Percentiles rank a stretch among this genome's conserved stretches.
Evolutionary conservation across 345 rosid species (phyloP).

Genomic region (Mercurialis annua): DNA sequence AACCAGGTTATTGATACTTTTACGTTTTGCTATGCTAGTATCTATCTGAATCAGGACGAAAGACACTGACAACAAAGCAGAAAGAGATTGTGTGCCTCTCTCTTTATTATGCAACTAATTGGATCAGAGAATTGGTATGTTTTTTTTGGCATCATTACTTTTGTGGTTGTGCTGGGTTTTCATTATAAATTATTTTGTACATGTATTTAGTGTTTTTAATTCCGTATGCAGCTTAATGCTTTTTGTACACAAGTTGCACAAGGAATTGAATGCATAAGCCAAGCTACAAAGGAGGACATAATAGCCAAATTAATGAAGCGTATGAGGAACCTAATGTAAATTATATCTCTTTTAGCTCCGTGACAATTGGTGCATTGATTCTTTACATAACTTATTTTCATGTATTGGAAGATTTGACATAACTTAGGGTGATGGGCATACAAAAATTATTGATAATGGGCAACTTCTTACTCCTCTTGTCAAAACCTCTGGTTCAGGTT

Average conservation of each 20-base stretch:
- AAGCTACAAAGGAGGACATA: constrained; percentile 56
- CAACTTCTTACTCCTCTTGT: too few species aligned
- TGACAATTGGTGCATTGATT: constrained; percentile 8
- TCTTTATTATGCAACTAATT: constrained; percentile 68
- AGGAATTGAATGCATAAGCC: constrained; percentile 51
- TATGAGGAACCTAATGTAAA: constrained; percentile 72
- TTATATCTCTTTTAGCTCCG: constrained; percentile 19
- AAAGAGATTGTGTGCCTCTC: constrained; percentile 56
- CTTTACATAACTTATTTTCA: constrained; percentile 15
- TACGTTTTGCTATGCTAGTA: constrained; percentile 48
- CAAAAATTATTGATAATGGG: too few species aligned
- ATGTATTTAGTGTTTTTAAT: constrained; percentile 20
- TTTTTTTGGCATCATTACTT: constrained; percentile 14
- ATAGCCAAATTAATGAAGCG: constrained; percentile 64
- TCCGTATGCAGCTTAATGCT: constrained; percentile 63
- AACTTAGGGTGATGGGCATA: too few species aligned
- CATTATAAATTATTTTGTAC: constrained; percentile 3
- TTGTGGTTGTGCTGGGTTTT: constrained; percentile 4
- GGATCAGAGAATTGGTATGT: constrained; percentile 76
- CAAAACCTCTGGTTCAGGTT: too few species aligned
- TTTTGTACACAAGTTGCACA: constrained; percentile 69
- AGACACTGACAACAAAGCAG: constrained; percentile 60
- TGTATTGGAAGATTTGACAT: background rate
- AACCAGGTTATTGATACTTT: constrained; percentile 29
- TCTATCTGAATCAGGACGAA: constrained; percentile 50